Conservation (phyloP, 1,139 yeast genomes). For the Petasospora rhodanensis region DNA sequence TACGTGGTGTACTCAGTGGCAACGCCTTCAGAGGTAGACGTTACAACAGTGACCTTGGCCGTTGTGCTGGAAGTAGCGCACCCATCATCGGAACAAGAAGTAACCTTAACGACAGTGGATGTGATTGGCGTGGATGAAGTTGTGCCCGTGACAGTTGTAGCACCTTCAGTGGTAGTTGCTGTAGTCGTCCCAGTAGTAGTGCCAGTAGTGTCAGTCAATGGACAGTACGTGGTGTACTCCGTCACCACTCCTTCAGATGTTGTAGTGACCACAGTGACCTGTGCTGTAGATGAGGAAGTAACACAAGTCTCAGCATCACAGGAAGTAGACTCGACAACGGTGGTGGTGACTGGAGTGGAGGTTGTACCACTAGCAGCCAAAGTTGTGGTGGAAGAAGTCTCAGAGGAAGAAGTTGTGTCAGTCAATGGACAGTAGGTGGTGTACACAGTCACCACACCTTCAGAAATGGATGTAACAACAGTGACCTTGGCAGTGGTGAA, state of each 20-base stretch:
- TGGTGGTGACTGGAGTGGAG: conserved; percentile 2
- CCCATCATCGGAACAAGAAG: conserved; percentile 1
- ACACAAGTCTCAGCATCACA: conserved; percentile 12
- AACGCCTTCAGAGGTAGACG: conserved; percentile 2
- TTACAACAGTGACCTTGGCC: conserved; percentile 6
- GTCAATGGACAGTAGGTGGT: conserved; percentile 33
- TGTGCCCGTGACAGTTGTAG: background rate
- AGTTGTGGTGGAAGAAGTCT: background rate
- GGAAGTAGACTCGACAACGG: conserved; percentile 18
- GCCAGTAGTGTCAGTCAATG: conserved; percentile 21
- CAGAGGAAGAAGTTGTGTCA: conserved; percentile 3
- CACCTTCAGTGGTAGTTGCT: background rate
- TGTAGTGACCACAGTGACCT: conserved; percentile 11
- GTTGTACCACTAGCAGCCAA: too few relatives aligned
- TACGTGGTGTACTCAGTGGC: conserved; percentile 4
- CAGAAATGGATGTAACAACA: conserved; percentile 5
- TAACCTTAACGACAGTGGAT: conserved; percentile 1
- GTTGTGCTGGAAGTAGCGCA: conserved; percentile 1
- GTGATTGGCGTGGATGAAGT: background rate
- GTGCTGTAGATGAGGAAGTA: conserved; percentile 4
- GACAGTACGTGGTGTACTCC: conserved; percentile 33
- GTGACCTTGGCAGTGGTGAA: conserved; percentile 4
- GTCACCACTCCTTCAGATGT: conserved; percentile 28
- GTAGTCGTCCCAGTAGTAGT: background rate
- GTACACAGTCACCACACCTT: conserved; percentile 23